A percentile compares a stretch with the other conserved stretches of the same genome.
These are phyloP conservation scores for Limonium bicolor DNA, from an alignment of 148 eudicot species.

Conservation along the genomic window DNA sequence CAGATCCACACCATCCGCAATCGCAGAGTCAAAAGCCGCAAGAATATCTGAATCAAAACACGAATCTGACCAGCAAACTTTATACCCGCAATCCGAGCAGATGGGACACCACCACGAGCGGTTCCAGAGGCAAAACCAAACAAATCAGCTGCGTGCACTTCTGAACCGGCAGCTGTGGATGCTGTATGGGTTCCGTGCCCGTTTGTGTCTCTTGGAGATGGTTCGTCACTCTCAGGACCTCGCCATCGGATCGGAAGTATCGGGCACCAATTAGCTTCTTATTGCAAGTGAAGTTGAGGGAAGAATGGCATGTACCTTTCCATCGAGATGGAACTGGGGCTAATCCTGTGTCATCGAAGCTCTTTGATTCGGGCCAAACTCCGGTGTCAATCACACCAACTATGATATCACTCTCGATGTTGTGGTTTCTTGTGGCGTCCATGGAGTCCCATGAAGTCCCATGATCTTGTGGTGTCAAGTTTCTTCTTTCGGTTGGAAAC, in stretches of 20 bases:
- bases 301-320: slow-evolving; percentile 34
- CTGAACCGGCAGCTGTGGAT: slow-evolving; percentile 37
- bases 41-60: slow-evolving; percentile 13
- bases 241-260: neutral
- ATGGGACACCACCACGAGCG: slow-evolving; percentile 39
- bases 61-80: neutral
- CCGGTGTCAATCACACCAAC: slow-evolving; percentile 38
- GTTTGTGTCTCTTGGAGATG: slow-evolving; percentile 13
- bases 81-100: slow-evolving; percentile 41
- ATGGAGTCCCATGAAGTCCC: slow-evolving; percentile 41
- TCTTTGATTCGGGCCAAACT: slow-evolving; percentile 42
- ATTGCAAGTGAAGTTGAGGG: slow-evolving; percentile 35
- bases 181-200: slow-evolving; percentile 63
- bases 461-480: slow-evolving; percentile 49
- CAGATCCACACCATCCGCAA: slow-evolving; percentile 58
- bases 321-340: slow-evolving; percentile 33
- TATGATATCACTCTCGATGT: slow-evolving; percentile 20
- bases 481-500: slow-evolving; percentile 28
- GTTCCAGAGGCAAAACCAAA: slow-evolving; percentile 22
- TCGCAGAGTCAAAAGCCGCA: slow-evolving; percentile 37
- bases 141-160: slow-evolving; percentile 12
- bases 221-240: neutral
- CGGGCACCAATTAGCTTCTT: slow-evolving; percentile 54
- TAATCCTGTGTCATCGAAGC: slow-evolving; percentile 31
- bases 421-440: slow-evolving; percentile 1